Conservation (phyloP, 2,329 filamentous ascomycete genomes). For the Teratosphaeria epicoccoides region DNA sequence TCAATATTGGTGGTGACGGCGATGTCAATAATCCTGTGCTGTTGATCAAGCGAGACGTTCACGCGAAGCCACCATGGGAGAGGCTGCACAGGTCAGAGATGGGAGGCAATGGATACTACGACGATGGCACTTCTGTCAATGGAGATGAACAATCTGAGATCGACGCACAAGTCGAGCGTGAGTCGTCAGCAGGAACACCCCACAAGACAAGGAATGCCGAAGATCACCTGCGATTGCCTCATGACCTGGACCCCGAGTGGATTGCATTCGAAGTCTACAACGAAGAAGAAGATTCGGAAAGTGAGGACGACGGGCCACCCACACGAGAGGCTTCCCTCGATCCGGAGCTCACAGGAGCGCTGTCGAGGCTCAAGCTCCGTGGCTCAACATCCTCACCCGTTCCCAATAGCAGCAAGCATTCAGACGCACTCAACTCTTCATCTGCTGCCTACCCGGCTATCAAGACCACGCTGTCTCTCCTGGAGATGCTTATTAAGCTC, state of each 20-base stretch:
- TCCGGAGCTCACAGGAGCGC: constrained; percentile 28
- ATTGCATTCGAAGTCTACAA: constrained; percentile 78
- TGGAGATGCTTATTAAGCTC: constrained; percentile 80
- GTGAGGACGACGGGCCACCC: constrained; percentile 34
- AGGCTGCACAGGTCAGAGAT: constrained; percentile 38
- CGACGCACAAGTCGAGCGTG: constrained; percentile 35
- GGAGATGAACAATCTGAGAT: constrained; percentile 34
- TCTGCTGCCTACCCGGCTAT: constrained; percentile 31
- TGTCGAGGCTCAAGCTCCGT: constrained; percentile 39
- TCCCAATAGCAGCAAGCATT: constrained; percentile 28
- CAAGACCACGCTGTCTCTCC: constrained; percentile 62
- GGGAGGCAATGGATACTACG: constrained; percentile 3
- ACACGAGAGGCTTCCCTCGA: constrained; percentile 26
- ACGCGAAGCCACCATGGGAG: constrained; percentile 50
- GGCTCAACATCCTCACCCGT: constrained; percentile 5
- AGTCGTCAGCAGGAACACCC: constrained; percentile 25
- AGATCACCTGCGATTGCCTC: constrained; percentile 52
- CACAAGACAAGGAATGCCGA: neutral
- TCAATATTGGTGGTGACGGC: constrained; percentile 58
- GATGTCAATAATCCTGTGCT: constrained; percentile 64
- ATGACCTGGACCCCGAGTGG: constrained; percentile 79
- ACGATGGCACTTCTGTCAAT: constrained; percentile 15
- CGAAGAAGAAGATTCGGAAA: constrained; percentile 43
- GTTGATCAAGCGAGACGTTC: constrained; percentile 59
- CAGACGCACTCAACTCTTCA: constrained; percentile 2